These are phyloP conservation scores for Eutrema salsugineum DNA, from an alignment of 441 rosid genomes.

Conservation along the genomic window DNA sequence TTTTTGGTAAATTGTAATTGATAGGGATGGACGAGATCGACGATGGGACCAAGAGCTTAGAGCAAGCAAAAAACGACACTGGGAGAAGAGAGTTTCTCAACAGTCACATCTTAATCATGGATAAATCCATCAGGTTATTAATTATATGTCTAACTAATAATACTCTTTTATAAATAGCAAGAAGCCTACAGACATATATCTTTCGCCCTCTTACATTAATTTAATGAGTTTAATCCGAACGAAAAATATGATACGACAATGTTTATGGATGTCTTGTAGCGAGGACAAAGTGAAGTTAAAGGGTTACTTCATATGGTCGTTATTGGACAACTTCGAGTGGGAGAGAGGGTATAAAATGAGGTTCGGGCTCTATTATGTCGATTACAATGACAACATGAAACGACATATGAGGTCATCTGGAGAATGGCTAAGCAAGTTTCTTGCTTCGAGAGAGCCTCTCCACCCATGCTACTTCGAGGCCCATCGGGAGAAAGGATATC, in stretches of 20 bases:
- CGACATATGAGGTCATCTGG: constrained; percentile 29
- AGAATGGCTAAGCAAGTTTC: constrained; percentile 30
- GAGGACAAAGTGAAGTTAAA: constrained; percentile 22
- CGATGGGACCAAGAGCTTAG: constrained; percentile 7
- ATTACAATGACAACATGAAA: constrained; percentile 19
- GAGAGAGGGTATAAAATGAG: constrained; percentile 26
- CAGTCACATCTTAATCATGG: constrained; percentile 26
- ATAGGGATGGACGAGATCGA: constrained; percentile 32
- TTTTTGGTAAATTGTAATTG: not conserved
- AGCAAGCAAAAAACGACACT: constrained; percentile 12
- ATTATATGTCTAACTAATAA: not conserved
- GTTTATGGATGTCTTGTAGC: constrained; percentile 9
- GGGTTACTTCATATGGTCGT: constrained; percentile 36
- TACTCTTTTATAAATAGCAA: not conserved
- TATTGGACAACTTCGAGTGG: constrained; percentile 39
- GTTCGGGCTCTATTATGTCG: constrained; percentile 27
- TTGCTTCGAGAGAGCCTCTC: constrained; percentile 17
- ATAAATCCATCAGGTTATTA: constrained; percentile 19
- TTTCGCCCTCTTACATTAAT: not conserved
- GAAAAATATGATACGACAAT: not conserved
- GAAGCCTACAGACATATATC: not conserved
- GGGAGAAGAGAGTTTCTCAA: constrained; percentile 33
- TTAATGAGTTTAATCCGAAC: not conserved
- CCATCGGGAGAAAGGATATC: constrained; percentile 18
- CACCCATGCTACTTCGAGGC: constrained; percentile 24